Base-by-base conservation (phyloP, 108 stramenopile species). In the Pseudonitzschia pungens region DNA sequence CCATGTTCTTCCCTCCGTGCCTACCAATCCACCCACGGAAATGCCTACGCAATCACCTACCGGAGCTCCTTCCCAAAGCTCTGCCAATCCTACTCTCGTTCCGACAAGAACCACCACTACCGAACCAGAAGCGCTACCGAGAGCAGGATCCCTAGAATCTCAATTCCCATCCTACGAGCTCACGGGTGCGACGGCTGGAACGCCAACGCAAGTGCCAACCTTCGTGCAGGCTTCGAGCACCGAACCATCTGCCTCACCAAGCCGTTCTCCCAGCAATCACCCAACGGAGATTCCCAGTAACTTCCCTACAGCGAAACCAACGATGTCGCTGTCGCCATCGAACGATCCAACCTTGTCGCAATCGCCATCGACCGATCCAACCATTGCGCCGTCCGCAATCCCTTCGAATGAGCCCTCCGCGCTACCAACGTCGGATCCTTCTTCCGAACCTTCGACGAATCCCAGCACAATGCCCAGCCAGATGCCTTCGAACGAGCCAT, bases 11-110 rank as follows among this genome's bases (percentile, higher is more conserved):
- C 60, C 60, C 14, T 40, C 60, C 4, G 32, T 6, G 36, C 60
- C 60, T 9, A 62, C 60, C 9, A 41, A 15, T 62, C 33, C 26
- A 62, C 60, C 60, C 24, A 58, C 57, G 6, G 29, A 26, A 58
- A 27, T 26, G 21, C 57, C 57, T 26, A 58, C 57, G 29, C 7
- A 27, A 26, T 58, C 29, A 31, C 57, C 57, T 4, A 26, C 57
- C 14, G 14, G 27, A 31, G 14, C n/a, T 10, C 57, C 57, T 31
- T 27, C 57, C 4, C 5, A 58, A 31, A 27, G 55, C n/a, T n/a
- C n/a, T n/a, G n/a, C n/a, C n/a, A n/a, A n/a, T n/a, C 53, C 53
- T 9, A 24, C 53, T 54, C 0, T 9, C 0, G 53, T 6, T 2
- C 36, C 36, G 2, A 36, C 36, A 36, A 36, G 6, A 36, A 36